Evolutionary conservation across 176 grass and related monocot genomes (phyloP).

Genomic region (Elaeis guineensis): DNA sequence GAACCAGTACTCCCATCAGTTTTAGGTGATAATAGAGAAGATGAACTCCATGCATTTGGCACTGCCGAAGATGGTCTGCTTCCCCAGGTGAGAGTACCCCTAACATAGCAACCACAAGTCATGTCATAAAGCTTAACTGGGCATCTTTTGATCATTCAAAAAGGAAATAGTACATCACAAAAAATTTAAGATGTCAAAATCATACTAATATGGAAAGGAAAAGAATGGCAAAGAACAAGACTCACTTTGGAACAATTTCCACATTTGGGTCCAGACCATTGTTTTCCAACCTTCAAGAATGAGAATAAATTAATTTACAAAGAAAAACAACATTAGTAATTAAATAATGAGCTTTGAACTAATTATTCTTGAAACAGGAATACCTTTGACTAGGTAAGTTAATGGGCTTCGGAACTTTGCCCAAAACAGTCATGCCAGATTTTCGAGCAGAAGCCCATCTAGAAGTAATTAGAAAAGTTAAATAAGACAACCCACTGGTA

Average conservation of each 20-base stretch:
- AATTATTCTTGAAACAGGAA: not conserved
- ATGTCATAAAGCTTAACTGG: too few relatives aligned
- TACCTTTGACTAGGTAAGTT: slow-evolving; percentile 99
- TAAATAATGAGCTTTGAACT: not conserved
- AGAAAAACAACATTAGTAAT: slow-evolving; percentile 2
- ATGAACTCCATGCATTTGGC: slow-evolving; percentile 79
- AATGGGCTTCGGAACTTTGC: slow-evolving; percentile 95
- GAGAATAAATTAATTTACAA: slow-evolving; percentile 27
- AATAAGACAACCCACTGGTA: not conserved
- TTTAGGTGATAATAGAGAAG: slow-evolving; percentile 73
- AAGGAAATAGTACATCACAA: too few relatives aligned
- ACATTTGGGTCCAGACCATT: slow-evolving; percentile 85
- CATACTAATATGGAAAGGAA: not conserved
- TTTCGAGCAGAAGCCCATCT: slow-evolving; percentile 89
- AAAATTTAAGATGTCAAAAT: too few relatives aligned
- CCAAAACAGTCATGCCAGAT: slow-evolving; percentile 96
- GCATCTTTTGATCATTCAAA: too few relatives aligned
- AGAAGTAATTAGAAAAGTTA: not conserved
- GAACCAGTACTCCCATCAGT: slow-evolving; percentile 47
- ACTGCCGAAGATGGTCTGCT: slow-evolving; percentile 42
- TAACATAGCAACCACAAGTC: slow-evolving; percentile 22
- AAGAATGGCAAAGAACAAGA: slow-evolving; percentile 9
- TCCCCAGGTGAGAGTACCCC: slow-evolving; percentile 93
- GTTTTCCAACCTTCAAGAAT: slow-evolving; percentile 90
- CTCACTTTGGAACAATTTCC: slow-evolving; percentile 99